Percentiles rank a stretch among this genome's conserved stretches.
phyloP scores from a whole-genome alignment of 2,329 filamentous ascomycete species.

The Xylariales sp. region DNA sequence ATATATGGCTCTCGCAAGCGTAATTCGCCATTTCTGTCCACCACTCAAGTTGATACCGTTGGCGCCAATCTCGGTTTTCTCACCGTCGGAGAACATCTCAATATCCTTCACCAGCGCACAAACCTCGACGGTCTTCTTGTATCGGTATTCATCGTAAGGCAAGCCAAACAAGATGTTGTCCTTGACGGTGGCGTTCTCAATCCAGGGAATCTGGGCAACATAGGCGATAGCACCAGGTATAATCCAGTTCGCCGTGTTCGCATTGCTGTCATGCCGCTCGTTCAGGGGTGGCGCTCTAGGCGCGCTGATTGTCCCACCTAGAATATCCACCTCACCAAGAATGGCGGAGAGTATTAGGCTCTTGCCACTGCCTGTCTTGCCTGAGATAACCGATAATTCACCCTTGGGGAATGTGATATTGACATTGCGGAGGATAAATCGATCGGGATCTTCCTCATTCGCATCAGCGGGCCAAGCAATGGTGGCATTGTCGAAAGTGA shows the following conservation, averaged over 20 bases:
- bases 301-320: constrained; percentile 56
- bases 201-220: constrained; percentile 78
- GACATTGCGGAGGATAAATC: constrained; percentile 63
- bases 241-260: constrained; percentile 63
- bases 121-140: constrained; percentile 64
- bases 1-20: constrained; percentile 75
- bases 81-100: constrained; percentile 70
- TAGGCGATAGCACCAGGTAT: constrained; percentile 67
- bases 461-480: constrained; percentile 72
- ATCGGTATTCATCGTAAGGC: constrained; percentile 64
- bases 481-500: constrained; percentile 63
- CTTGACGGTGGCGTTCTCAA: constrained; percentile 74
- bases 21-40: constrained; percentile 79
- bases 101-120: constrained; percentile 75
- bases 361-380: constrained; percentile 75
- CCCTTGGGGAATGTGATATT: constrained; percentile 63
- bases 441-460: constrained; percentile 48
- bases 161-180: constrained; percentile 78
- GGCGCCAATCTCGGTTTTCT: constrained; percentile 76
- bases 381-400: constrained; percentile 70
- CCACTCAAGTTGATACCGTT: constrained; percentile 83
- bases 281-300: constrained; percentile 44
- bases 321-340: constrained; percentile 69
- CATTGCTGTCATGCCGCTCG: constrained; percentile 58
- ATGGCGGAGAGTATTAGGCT: constrained; percentile 70